Evolutionary conservation across 2,329 filamentous ascomycete species (phyloP), one percentile per base, ranked within the genome.

Genomic region (Fusarium praegraminearum): DNA sequence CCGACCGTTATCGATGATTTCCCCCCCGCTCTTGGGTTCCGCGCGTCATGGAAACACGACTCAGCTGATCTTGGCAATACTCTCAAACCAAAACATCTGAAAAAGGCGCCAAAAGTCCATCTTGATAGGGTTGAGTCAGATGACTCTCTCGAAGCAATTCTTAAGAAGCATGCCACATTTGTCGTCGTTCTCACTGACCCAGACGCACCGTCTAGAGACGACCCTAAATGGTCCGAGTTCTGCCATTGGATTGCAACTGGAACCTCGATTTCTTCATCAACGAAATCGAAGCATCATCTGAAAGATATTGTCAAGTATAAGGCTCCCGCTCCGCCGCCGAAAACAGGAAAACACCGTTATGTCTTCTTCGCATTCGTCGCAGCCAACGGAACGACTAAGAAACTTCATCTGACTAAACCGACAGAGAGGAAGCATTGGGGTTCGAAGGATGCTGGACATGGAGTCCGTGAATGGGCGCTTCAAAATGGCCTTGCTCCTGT

Each of bases 181-280:
- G 69, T 67, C 8, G 26, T 72, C 7, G 44, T 59, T 11, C 45
- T 73, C n/a, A 73, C 71, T 0, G 69, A 73, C 4, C 71, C 71
- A 7, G 71, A 73, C 8, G 71, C 71, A 0, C 71, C 71, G 11
- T 73, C 71, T 0, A 57, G 71, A 15, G 59, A 67, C 9, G 44
- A 72, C 9, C 71, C 69, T 2, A 67, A 72, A 49, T 73, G 69
- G 71, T 70, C 71, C 4, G 61, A 73, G 20, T 69, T 73, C 36
- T 73, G 71, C 24, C 71, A 73, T 11, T 73, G 69, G 69, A 71
- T 73, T 8, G 70, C 70, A 2, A 18, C 49, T 0, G 62, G 69
- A 3, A 45, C 44, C 3, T 33, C 47, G 0, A 10, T 46, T 6
- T 20, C 44, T 5, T 59, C 50, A 11, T 49, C 54, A 13, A 16